These are phyloP conservation scores for Claviceps arundinis DNA, from an alignment of 2,329 filamentous ascomycete species.

Conservation along the genomic window DNA sequence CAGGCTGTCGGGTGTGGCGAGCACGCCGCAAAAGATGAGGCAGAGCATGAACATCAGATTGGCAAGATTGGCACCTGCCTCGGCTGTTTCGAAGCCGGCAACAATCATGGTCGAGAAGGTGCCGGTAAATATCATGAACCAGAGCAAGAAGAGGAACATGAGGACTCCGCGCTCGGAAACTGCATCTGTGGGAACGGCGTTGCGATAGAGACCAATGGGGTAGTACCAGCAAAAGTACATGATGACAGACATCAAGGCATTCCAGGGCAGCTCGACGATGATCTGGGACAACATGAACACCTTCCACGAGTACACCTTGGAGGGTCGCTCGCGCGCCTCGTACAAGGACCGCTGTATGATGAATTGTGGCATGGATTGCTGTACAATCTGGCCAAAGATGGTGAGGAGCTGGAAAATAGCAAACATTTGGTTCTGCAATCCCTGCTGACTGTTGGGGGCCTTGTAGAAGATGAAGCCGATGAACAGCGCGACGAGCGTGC, in stretches of 20 bases:
- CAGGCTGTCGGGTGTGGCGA: conserved; percentile 47
- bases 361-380: conserved; percentile 79
- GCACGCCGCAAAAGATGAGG: conserved; percentile 64
- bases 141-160: conserved; percentile 63
- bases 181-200: conserved; percentile 48
- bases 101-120: conserved; percentile 74
- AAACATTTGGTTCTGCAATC: conserved; percentile 78
- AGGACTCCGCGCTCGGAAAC: conserved; percentile 58
- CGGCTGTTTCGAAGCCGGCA: conserved; percentile 59
- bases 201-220: conserved; percentile 62
- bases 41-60: conserved; percentile 61
- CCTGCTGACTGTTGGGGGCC: conserved; percentile 58
- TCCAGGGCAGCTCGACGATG: conserved; percentile 76
- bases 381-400: conserved; percentile 66
- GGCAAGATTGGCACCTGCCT: conserved; percentile 63
- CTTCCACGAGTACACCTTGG: conserved; percentile 75
- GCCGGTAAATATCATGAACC: conserved; percentile 67
- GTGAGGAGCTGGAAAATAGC: conserved; percentile 73
- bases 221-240: conserved; percentile 81
- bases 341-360: conserved; percentile 71
- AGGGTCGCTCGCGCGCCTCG: conserved; percentile 73
- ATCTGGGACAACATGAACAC: conserved; percentile 77
- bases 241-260: conserved; percentile 60
- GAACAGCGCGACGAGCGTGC: conserved; percentile 53
- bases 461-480: conserved; percentile 73